Percentiles rank a stretch among this genome's conserved stretches.
Conservation (phyloP, 345 rosid genomes). For the Salix viminalis region DNA sequence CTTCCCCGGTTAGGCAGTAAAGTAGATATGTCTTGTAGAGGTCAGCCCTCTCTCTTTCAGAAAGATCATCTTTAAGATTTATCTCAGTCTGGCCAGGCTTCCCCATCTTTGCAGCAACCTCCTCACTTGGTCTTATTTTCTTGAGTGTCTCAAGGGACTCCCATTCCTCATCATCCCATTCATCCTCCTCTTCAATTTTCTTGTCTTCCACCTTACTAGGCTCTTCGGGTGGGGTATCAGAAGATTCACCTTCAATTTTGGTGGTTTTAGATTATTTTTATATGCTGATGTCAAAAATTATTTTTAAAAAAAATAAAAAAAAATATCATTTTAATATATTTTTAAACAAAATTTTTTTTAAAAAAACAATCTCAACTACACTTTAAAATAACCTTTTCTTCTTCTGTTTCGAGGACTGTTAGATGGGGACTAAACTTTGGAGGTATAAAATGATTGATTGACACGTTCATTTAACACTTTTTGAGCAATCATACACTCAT, state of each 20-base stretch:
- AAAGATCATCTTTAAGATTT: conserved; percentile 88
- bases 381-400: no score
- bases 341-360: no score
- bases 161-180: conserved; percentile 62
- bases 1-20: conserved; percentile 82
- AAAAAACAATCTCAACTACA: no score
- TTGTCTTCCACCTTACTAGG: conserved; percentile 40
- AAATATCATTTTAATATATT: no score
- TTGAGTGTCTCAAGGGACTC: conserved; percentile 63
- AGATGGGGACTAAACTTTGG: no score
- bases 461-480: not conserved
- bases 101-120: conserved; percentile 53
- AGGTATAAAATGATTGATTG: not conserved
- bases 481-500: no score
- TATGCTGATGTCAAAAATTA: no score
- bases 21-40: conserved; percentile 81
- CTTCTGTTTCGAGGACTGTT: no score
- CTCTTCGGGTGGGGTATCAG: conserved; percentile 39
- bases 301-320: no score
- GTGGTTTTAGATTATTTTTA: no score
- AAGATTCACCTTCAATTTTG: no score
- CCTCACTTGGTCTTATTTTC: conserved; percentile 63
- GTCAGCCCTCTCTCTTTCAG: conserved; percentile 74
- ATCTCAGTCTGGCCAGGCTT: conserved; percentile 88
- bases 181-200: conserved; percentile 41